Percentiles rank a stretch among this genome's conserved stretches.
These are phyloP conservation scores for Blastomyces parvus DNA, from an alignment of 2,329 filamentous ascomycete species.

Conservation along the genomic window DNA sequence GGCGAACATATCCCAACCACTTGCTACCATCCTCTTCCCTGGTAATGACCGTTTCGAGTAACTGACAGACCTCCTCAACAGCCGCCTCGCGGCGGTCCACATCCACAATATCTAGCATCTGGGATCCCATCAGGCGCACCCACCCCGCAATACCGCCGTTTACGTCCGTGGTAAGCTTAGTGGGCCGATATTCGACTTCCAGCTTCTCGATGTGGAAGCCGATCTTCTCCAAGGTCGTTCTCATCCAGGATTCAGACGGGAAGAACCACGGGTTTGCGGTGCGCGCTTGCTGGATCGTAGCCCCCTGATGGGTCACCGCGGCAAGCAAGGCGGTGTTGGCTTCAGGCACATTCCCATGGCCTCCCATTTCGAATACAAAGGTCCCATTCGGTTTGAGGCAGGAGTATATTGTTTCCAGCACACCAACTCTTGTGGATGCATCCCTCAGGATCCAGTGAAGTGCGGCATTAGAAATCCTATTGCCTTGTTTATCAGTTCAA, in stretches of 20 bases:
- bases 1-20: conserved; percentile 41
- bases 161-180: conserved; percentile 35
- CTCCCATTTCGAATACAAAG: conserved; percentile 64
- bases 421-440: conserved; percentile 35
- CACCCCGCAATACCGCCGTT: conserved; percentile 55
- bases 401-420: conserved; percentile 46
- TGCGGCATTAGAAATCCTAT: conserved; percentile 52
- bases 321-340: conserved; percentile 50
- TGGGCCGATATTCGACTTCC: conserved; percentile 58
- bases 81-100: conserved; percentile 44
- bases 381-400: conserved; percentile 45
- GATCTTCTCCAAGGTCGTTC: conserved; percentile 25
- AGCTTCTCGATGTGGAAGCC: conserved; percentile 43
- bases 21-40: conserved; percentile 49
- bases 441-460: conserved; percentile 57
- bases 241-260: conserved; percentile 53
- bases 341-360: conserved; percentile 58
- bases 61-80: conserved; percentile 46
- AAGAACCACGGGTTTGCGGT: conserved; percentile 61
- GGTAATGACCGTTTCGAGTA: conserved; percentile 47
- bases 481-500: neutral
- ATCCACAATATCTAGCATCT: conserved; percentile 47
- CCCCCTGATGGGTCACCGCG: conserved; percentile 42
- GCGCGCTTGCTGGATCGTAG: conserved; percentile 42
- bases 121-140: conserved; percentile 54